phyloP scores from a whole-genome alignment of 176 grass and related monocot species.

The Elaeis guineensis region DNA sequence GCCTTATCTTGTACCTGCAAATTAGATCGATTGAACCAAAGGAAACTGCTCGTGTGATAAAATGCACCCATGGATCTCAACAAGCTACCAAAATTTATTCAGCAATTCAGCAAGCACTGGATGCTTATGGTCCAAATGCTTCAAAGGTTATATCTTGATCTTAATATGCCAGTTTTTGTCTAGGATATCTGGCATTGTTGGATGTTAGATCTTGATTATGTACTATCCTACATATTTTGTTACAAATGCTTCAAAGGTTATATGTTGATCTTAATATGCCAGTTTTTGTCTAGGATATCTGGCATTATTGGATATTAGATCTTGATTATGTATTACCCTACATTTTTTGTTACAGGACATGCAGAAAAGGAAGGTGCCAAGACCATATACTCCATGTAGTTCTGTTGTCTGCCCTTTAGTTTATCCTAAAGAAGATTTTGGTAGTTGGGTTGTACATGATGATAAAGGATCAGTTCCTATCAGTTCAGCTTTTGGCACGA shows the following conservation, averaged over 20 bases:
- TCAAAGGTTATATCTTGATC: slow-evolving; percentile 41
- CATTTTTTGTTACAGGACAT: slow-evolving; percentile 44
- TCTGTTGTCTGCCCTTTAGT: slow-evolving; percentile 30
- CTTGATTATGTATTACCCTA: neutral
- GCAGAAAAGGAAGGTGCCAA: slow-evolving; percentile 77
- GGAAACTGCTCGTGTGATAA: slow-evolving; percentile 64
- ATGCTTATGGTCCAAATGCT: slow-evolving; percentile 57
- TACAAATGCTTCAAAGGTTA: slow-evolving; percentile 66
- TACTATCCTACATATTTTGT: slow-evolving; percentile 9
- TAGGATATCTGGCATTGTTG: slow-evolving; percentile 1
- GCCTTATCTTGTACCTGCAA: slow-evolving; percentile 83
- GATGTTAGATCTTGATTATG: slow-evolving; percentile 11
- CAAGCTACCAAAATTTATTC: slow-evolving; percentile 57
- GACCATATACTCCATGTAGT: slow-evolving; percentile 65
- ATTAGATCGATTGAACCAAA: slow-evolving; percentile 54
- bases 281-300: neutral
- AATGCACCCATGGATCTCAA: slow-evolving; percentile 63
- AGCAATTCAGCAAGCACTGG: slow-evolving; percentile 63
- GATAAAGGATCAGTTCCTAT: slow-evolving; percentile 12
- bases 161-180: neutral
- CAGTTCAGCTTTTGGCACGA: slow-evolving; percentile 12
- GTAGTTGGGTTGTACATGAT: slow-evolving; percentile 19
- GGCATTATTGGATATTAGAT: slow-evolving; percentile 15
- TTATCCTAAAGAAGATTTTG: slow-evolving; percentile 32
- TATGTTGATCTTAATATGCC: neutral